Evolutionary conservation across 148 eudicot genomes (phyloP).

Genomic region (Rhododendron williamsianum): DNA sequence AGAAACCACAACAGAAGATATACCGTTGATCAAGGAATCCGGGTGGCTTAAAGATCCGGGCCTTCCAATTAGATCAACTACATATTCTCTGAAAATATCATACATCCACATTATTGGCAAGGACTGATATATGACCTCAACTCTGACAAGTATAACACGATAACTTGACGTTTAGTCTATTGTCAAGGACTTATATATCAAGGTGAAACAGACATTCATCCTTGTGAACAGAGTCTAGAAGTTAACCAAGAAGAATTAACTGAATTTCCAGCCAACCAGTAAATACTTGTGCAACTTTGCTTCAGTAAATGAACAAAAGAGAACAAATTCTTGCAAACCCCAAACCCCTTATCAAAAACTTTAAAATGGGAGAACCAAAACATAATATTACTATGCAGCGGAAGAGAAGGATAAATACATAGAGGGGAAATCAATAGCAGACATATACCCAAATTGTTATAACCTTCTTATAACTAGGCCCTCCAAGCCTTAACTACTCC

Average conservation of each 20-base stretch:
- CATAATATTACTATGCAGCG: not conserved
- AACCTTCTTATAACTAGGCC: not conserved
- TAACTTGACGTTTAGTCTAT: not conserved
- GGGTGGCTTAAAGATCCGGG: slow-evolving; percentile 26
- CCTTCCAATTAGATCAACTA: slow-evolving; percentile 24
- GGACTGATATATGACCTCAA: not conserved
- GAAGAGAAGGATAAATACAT: not conserved
- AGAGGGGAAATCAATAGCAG: not conserved
- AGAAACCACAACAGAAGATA: slow-evolving; percentile 20
- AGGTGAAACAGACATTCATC: not conserved
- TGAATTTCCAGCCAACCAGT: not conserved
- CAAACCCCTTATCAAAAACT: not conserved
- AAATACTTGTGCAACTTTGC: not conserved
- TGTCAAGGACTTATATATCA: not conserved
- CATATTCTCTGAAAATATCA: slow-evolving; percentile 21
- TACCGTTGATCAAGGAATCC: slow-evolving; percentile 22
- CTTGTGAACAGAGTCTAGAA: not conserved
- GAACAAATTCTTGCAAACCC: not conserved
- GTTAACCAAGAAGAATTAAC: not conserved
- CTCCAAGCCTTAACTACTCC: not conserved
- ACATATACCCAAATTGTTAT: not conserved
- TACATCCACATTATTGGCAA: not conserved
- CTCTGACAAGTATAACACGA: not conserved
- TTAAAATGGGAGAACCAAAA: not conserved
- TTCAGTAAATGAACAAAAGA: not conserved